Evolutionary conservation across 2,329 filamentous ascomycete genomes (phyloP), one percentile per base, ranked within the genome.

Genomic region (Akanthomyces muscarius): DNA sequence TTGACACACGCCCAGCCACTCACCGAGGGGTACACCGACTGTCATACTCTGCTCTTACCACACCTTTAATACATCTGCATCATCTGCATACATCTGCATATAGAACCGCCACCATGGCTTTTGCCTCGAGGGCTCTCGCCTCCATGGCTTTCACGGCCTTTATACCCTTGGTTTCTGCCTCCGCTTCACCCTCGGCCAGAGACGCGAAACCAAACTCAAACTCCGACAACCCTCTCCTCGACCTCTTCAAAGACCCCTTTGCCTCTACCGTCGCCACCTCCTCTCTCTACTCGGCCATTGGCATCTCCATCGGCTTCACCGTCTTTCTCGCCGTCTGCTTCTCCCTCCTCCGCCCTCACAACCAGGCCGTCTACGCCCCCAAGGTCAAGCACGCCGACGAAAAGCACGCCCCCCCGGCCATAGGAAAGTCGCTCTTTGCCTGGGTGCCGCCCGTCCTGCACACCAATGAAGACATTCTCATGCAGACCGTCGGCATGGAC

Each of bases 341-440:
- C 82, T 97, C 92, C 66, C 80, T 97, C 69, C 81, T 98, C 62
- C 90, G 95, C 65, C 95, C 95, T 5, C 92, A 93, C 76, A 94
- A 98, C 75, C 89, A 89, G 62, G 85, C 94, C 69, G 91, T 99
- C 54, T 99, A 99, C 77, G 93, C 95, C 4, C 95, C 95, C 47
- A 94, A 96, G 74, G 82, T 96, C 55, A 96, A 96, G 74, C 89
- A 97, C 80, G 90, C 92, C 73, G 94, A 98, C 74, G 87, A 92
- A 68, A 92, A 89, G 75, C 92, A 97, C 78, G 86, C 90, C 11
- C 95, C 94, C 21, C 95, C 95, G 14, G 87, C 90, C 0, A 83
- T 98, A 70, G 91, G 90, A 62, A 96, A 89, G 72, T 89, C 91
- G n/a, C 79, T 94, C 11, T 92, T 96, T 73, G 88, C 92, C 54